Evolutionary conservation across 768 basidiomycete genomes (phyloP).

Genomic region (Omphalotus guepiniiformis): DNA sequence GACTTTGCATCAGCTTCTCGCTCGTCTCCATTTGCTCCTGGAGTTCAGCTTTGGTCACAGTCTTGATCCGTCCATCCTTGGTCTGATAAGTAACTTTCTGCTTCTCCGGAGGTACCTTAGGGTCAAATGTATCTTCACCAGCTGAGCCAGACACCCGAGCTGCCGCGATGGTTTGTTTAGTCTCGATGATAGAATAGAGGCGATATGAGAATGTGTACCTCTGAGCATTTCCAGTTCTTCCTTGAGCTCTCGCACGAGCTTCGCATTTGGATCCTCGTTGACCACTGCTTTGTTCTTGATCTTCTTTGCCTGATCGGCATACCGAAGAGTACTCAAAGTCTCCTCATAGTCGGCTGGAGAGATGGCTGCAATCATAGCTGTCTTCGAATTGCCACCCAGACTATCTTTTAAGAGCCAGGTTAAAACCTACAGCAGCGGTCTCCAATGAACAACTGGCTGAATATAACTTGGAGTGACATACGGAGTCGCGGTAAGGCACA

Average conservation of each 20-base stretch:
- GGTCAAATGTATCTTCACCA: conserved; percentile 78
- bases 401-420: conserved; percentile 99
- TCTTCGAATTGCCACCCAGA: conserved; percentile 95
- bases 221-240: conserved; percentile 94
- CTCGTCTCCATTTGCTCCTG: conserved; percentile 95
- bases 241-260: conserved; percentile 97
- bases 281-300: conserved; percentile 99
- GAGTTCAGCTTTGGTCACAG: conserved; percentile 94
- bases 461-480: conserved; percentile 23
- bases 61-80: conserved; percentile 90
- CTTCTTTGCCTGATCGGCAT: conserved; percentile 99
- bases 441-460: background rate
- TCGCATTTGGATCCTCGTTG: conserved; percentile 99
- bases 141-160: conserved; percentile 68
- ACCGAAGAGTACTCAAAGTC: conserved; percentile 92
- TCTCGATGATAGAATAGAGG: background rate
- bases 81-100: conserved; percentile 95
- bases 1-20: conserved; percentile 90
- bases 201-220: conserved; percentile 40
- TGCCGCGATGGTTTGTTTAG: conserved; percentile 18
- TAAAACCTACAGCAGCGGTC: conserved; percentile 57
- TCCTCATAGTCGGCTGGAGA: conserved; percentile 99
- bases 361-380: conserved; percentile 99
- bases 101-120: conserved; percentile 85
- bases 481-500: conserved; percentile 96